Base-by-base conservation (phyloP, 768 basidiomycete species). In the Mycena alexandri region DNA sequence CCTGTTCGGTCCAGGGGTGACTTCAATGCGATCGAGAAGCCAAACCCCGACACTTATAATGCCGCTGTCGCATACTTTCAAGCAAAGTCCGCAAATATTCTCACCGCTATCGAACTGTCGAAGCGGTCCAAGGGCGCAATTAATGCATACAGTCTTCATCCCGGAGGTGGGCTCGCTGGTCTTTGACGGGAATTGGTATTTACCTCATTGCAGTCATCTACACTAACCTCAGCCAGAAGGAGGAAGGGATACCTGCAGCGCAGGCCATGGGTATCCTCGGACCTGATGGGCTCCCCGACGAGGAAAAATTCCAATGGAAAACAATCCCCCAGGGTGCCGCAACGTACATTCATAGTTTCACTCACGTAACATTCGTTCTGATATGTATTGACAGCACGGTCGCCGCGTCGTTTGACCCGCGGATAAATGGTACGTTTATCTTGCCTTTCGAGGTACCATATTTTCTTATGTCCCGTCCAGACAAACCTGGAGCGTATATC, bases 131-230 rank as follows among this genome's bases (percentile, higher is more conserved):
- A 22, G 29, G 60, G 60, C n/a, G 51, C 22, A 36, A 36, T 61
- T 7, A 19, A 36, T 10, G 60, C 47, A 16, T 61, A 61, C 48
- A 61, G 60, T 29, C 24, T 61, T 19, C 60, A 61, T 61, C 60
- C 60, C 1, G 60, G 60, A 7, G 44, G 43, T 48, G 22, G 6
- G 44, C 25, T 14, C 2, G 9, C 9, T 14, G 14, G 14, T 38
- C 38, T 38, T 3, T 11, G 38, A 14, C 2, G 11, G 10, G 10
- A 14, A 38, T 11, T 14, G 38, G 14, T 5, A 14, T 38, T 38
- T 3, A 38, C 38, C 10, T 10, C 9, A 11, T 11, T 44, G 5
- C n/a, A 60, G 60, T n/a, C 1, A 61, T 61, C 33, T 61, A 13
- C 34, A 61, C 60, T 7, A 61, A 61, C 38, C 14, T 51, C 5